These are phyloP conservation scores for Ophiostoma pallidulum DNA, from an alignment of 2,329 filamentous ascomycete genomes.

Conservation along the genomic window DNA sequence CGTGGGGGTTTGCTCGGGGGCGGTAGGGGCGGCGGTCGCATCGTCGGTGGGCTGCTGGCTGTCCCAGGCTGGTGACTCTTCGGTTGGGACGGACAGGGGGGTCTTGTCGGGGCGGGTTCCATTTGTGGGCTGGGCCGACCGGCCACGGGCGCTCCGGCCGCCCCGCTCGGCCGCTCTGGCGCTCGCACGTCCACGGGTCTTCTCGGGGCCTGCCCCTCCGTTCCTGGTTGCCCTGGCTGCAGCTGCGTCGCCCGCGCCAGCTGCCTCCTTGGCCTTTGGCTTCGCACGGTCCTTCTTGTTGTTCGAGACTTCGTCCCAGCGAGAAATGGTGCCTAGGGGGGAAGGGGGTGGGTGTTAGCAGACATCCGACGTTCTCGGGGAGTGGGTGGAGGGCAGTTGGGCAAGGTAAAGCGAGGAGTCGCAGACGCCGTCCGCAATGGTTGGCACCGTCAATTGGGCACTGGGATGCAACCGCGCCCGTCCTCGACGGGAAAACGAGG, in stretches of 20 bases:
- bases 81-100: slow-evolving; percentile 55
- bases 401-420: slow-evolving; percentile 1
- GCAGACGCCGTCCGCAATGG: not conserved
- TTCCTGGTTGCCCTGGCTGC: slow-evolving; percentile 45
- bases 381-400: slow-evolving; percentile 3
- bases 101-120: slow-evolving; percentile 50
- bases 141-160: slow-evolving; percentile 52
- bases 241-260: slow-evolving; percentile 41
- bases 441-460: not conserved
- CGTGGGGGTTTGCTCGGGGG: slow-evolving; percentile 19
- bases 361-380: not conserved
- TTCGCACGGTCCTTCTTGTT: slow-evolving; percentile 64
- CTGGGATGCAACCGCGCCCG: not conserved
- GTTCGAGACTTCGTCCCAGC: slow-evolving; percentile 79
- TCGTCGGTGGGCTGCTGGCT: slow-evolving; percentile 32
- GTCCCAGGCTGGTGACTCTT: slow-evolving; percentile 58
- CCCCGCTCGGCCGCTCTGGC: slow-evolving; percentile 55
- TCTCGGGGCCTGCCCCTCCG: slow-evolving; percentile 52
- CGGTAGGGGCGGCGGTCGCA: slow-evolving; percentile 29
- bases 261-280: slow-evolving; percentile 60
- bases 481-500: too few species aligned
- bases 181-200: slow-evolving; percentile 52
- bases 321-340: slow-evolving; percentile 59
- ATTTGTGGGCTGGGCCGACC: slow-evolving; percentile 52
- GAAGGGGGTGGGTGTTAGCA: not conserved